Percentiles rank a stretch among this genome's conserved stretches.
Conservation (phyloP, 2,329 filamentous ascomycete species). For the Huntiella decipiens region DNA sequence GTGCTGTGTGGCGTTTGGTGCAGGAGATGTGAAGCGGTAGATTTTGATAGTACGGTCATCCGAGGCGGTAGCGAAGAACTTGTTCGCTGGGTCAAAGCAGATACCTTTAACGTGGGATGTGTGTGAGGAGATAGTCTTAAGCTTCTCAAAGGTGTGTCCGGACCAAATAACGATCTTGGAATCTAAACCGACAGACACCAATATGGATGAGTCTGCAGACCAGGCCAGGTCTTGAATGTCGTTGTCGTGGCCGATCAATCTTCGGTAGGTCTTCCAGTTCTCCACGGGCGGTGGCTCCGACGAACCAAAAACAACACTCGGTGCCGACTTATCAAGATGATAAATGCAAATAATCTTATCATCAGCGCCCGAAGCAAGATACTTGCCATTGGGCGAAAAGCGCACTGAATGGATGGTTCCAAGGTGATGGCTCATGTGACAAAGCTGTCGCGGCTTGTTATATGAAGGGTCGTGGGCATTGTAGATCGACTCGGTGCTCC, state of each 20-base stretch:
- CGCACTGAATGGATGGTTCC: conserved; percentile 94
- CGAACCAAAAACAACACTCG: conserved; percentile 62
- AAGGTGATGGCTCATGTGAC: conserved; percentile 95
- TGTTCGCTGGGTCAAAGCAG: conserved; percentile 95
- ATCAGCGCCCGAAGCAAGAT: conserved; percentile 89
- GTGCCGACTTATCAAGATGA: conserved; percentile 64
- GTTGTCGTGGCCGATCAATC: conserved; percentile 91
- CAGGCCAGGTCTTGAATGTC: conserved; percentile 96
- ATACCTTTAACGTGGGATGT: conserved; percentile 98
- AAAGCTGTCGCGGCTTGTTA: conserved; percentile 73
- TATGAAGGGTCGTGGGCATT: conserved; percentile 55
- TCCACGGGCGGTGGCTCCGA: conserved; percentile 86
- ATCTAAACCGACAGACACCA: conserved; percentile 90
- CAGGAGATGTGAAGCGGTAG: conserved; percentile 80
- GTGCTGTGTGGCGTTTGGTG: conserved; percentile 78
- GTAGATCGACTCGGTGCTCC: conserved; percentile 89
- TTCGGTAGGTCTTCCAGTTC: conserved; percentile 91
- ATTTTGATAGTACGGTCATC: conserved; percentile 95
- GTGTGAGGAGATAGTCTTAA: conserved; percentile 83
- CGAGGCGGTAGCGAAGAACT: conserved; percentile 95
- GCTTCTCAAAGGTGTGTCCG: conserved; percentile 90
- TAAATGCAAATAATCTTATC: conserved; percentile 99
- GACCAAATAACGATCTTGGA: conserved; percentile 99
- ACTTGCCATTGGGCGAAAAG: conserved; percentile 88
- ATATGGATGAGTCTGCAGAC: conserved; percentile 86